These are phyloP conservation scores for Juglanconis sp. DNA, from an alignment of 2,329 filamentous ascomycete species.

Conservation along the genomic window DNA sequence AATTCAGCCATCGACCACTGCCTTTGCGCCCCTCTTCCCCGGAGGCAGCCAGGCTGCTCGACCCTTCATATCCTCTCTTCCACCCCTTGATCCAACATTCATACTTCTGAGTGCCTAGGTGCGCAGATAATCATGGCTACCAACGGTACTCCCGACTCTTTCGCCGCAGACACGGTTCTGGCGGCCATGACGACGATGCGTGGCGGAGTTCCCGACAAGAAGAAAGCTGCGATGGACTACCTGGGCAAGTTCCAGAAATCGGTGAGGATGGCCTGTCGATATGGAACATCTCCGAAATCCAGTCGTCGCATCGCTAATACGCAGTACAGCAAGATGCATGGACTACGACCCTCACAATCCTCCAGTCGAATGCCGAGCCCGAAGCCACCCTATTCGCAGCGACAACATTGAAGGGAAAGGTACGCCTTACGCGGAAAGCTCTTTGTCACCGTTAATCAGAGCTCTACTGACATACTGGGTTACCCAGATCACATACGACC, in stretches of 20 bases:
- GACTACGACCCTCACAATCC: constrained; percentile 80
- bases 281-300: not conserved
- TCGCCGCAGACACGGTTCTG: constrained; percentile 72
- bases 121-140: constrained; percentile 57
- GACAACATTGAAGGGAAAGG: constrained; percentile 97
- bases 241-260: constrained; percentile 98
- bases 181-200: constrained; percentile 90
- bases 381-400: constrained; percentile 94
- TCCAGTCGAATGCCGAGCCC: constrained; percentile 76
- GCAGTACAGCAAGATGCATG: constrained; percentile 79
- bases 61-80: constrained; percentile 11
- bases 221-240: constrained; percentile 79
- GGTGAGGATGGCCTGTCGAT: constrained; percentile 48
- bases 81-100: constrained; percentile 22
- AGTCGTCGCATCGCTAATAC: not conserved
- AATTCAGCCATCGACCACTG: not conserved
- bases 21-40: constrained; percentile 9
- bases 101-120: constrained; percentile 19
- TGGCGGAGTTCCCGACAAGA: constrained; percentile 78
- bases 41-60: constrained; percentile 15
- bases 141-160: constrained; percentile 64
- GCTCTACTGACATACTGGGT: constrained; percentile 11
- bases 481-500: constrained; percentile 87
- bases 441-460: constrained; percentile 2
- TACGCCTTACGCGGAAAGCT: constrained; percentile 37